phyloP scores from a whole-genome alignment of 345 rosid genomes.

The Linum lewisii region DNA sequence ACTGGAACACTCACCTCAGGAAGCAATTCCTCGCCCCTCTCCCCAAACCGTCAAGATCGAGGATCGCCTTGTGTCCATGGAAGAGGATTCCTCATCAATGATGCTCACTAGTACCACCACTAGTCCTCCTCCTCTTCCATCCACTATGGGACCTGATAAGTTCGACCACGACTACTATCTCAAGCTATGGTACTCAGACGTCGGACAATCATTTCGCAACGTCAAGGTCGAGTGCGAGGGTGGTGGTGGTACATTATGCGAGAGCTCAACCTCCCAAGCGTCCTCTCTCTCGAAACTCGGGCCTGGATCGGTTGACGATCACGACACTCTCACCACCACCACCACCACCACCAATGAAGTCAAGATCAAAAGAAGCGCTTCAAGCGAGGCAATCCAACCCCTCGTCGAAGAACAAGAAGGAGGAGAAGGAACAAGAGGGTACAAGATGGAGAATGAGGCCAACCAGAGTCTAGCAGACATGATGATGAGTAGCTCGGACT shows the following conservation, averaged over 20 bases:
- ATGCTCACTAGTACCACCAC: conserved; percentile 6
- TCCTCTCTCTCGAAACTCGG: conserved; percentile 9
- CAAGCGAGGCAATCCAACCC: conserved; percentile 2
- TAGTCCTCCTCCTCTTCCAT: too few species aligned
- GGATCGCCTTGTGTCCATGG: background rate
- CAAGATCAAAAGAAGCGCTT: conserved; percentile 12
- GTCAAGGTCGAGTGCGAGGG: conserved; percentile 2
- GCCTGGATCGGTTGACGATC: conserved; percentile 8
- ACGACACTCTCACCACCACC: conserved; percentile 9
- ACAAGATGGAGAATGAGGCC: background rate
- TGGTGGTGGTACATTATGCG: conserved; percentile 7
- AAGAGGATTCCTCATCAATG: conserved; percentile 4
- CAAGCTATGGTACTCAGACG: conserved; percentile 26
- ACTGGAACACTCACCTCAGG: conserved; percentile 29
- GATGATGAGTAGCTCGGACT: conserved; percentile 16
- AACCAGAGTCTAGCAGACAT: background rate
- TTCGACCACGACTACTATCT: conserved; percentile 18
- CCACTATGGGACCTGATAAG: background rate
- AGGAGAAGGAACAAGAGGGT: too few species aligned
- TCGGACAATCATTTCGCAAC: conserved; percentile 24
- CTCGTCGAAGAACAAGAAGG: too few species aligned
- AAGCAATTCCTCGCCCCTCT: conserved; percentile 18
- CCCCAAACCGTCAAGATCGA: background rate
- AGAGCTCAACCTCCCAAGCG: conserved; percentile 7
- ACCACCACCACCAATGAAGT: background rate